phyloP scores from a whole-genome alignment of 129 eudicot genomes.

The Lactuca saligna region DNA sequence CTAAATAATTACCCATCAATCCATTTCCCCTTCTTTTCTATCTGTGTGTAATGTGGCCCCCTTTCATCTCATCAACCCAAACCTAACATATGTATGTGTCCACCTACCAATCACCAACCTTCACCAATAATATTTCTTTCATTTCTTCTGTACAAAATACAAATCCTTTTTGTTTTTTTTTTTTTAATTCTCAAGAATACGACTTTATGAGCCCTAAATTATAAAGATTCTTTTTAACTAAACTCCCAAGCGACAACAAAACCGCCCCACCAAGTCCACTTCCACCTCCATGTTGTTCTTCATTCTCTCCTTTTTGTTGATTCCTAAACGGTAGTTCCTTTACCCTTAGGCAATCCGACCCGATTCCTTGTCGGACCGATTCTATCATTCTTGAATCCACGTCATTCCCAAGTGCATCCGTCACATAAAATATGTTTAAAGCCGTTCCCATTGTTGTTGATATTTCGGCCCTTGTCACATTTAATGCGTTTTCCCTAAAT shows the following conservation, averaged over 20 bases:
- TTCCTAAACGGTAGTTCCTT: conserved; percentile 64
- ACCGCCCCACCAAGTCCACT: conserved; percentile 62
- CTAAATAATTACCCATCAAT: conserved; percentile 21
- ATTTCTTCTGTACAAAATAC: conserved; percentile 25
- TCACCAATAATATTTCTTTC: conserved; percentile 29
- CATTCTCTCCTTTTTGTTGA: conserved; percentile 43
- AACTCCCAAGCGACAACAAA: conserved; percentile 78
- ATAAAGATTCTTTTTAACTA: conserved; percentile 78
- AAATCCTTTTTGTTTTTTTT: not conserved
- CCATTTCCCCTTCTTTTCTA: not conserved
- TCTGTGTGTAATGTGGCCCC: conserved; percentile 15
- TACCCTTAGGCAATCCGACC: conserved; percentile 55
- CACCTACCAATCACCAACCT: conserved; percentile 38
- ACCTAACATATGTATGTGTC: conserved; percentile 27
- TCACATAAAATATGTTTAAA: conserved; percentile 55
- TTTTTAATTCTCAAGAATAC: conserved; percentile 42
- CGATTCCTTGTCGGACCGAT: conserved; percentile 56
- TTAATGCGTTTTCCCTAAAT: conserved; percentile 77
- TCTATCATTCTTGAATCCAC: conserved; percentile 59
- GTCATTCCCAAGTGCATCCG: conserved; percentile 63
- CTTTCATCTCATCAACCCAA: conserved; percentile 10
- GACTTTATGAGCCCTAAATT: conserved; percentile 77
- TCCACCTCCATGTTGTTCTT: conserved; percentile 26
- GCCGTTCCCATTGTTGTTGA: conserved; percentile 55
- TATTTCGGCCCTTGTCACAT: conserved; percentile 83